Evolutionary conservation across 225 moss, liverwort and hornwort genomes (phyloP).

Genomic region (Sphagnum contortum): DNA sequence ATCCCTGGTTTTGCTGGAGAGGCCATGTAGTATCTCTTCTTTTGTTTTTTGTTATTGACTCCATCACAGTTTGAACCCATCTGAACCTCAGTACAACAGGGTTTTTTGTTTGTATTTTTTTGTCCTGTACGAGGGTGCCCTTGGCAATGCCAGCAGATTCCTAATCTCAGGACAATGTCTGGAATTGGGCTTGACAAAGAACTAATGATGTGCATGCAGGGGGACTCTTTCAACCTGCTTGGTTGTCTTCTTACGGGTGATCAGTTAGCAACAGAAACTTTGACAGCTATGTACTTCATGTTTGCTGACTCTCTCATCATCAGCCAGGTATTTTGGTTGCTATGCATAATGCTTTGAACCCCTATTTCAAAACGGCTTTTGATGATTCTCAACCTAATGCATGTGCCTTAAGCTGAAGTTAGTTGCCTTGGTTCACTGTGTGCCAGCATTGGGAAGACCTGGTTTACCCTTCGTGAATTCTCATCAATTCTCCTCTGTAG

Average conservation of each 20-base stretch:
- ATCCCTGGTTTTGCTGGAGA: not conserved
- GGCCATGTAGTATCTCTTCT: not conserved
- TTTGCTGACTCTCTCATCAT: slow-evolving; percentile 63
- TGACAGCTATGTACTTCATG: slow-evolving; percentile 79
- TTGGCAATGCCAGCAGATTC: too few relatives aligned
- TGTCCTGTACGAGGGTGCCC: too few relatives aligned
- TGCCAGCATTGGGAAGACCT: too few relatives aligned
- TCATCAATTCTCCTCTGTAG: too few relatives aligned
- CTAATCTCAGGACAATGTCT: too few relatives aligned
- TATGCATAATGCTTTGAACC: not conserved
- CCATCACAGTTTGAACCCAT: too few relatives aligned
- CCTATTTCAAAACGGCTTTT: not conserved
- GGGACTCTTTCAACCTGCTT: slow-evolving; percentile 77
- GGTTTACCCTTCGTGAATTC: too few relatives aligned
- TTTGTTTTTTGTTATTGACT: not conserved
- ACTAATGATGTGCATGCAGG: slow-evolving; percentile 23
- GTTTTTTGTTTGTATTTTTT: too few relatives aligned
- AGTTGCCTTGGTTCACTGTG: not conserved
- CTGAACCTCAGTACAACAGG: too few relatives aligned
- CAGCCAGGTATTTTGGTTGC: slow-evolving; percentile 43
- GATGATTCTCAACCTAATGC: not conserved
- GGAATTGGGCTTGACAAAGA: too few relatives aligned
- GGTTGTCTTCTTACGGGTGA: slow-evolving; percentile 83
- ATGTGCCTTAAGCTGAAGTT: not conserved
- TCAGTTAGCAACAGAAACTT: slow-evolving; percentile 72